Evolutionary conservation across 2,329 filamentous ascomycete genomes (phyloP).

Genomic region (Pyrenophora teres): DNA sequence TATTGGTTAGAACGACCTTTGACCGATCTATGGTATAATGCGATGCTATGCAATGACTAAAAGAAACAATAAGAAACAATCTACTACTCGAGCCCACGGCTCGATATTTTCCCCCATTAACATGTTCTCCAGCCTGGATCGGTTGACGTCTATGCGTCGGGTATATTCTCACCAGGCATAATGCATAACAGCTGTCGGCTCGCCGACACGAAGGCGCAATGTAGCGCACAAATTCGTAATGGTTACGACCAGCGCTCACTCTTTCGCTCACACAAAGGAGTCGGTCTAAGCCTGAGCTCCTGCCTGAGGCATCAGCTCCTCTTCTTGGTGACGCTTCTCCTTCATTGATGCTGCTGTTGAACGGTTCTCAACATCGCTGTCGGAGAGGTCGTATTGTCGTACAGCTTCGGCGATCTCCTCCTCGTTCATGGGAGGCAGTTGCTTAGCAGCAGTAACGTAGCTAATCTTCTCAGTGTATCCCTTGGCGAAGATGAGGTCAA

Average conservation of each 20-base stretch:
- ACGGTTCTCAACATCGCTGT: slow-evolving; percentile 40
- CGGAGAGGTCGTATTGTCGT: slow-evolving; percentile 41
- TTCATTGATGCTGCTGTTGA: slow-evolving; percentile 28
- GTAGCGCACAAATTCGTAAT: slow-evolving; percentile 18
- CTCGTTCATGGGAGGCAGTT: slow-evolving; percentile 43
- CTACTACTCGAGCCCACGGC: background rate
- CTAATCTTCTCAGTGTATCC: slow-evolving; percentile 43
- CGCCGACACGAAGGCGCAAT: slow-evolving; percentile 20
- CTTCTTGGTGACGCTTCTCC: slow-evolving; percentile 31
- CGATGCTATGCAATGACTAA: slow-evolving; percentile 5
- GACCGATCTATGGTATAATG: slow-evolving; percentile 12
- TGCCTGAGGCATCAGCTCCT: slow-evolving; percentile 24
- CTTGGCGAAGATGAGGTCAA: slow-evolving; percentile 56
- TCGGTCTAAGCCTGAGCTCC: slow-evolving; percentile 16
- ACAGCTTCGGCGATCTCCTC: slow-evolving; percentile 41
- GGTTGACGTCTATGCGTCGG: slow-evolving; percentile 32
- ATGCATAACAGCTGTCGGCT: slow-evolving; percentile 16
- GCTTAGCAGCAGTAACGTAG: slow-evolving; percentile 46
- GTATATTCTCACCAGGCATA: slow-evolving; percentile 28
- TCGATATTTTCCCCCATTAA: slow-evolving; percentile 6
- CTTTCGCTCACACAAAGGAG: slow-evolving; percentile 1
- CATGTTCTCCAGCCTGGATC: slow-evolving; percentile 3
- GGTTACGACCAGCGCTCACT: slow-evolving; percentile 23
- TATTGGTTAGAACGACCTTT: slow-evolving; percentile 5
- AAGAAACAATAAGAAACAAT: slow-evolving; percentile 6